These are phyloP conservation scores for Phialophora tarda DNA, from an alignment of 2,329 filamentous ascomycete species.

Conservation along the genomic window DNA sequence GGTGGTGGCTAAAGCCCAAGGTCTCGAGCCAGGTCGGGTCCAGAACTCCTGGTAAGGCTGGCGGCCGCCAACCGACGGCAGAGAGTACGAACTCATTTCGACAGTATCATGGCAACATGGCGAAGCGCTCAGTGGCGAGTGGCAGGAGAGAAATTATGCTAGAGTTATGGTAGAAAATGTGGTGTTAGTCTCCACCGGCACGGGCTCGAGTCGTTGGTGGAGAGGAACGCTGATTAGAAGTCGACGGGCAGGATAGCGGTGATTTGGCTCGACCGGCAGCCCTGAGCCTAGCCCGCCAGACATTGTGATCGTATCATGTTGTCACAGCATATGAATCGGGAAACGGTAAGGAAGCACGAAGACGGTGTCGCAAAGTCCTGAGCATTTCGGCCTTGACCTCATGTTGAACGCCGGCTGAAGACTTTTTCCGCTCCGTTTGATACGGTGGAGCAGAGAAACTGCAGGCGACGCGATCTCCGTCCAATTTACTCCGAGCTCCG, in stretches of 20 bases:
- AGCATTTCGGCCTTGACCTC: neutral
- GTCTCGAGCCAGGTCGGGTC: constrained; percentile 7
- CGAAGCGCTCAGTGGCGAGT: neutral
- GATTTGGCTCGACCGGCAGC: neutral
- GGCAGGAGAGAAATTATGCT: neutral
- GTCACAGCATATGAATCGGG: neutral
- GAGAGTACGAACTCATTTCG: constrained; percentile 9
- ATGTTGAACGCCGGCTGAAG: neutral
- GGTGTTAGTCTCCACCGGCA: constrained; percentile 6
- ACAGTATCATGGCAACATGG: neutral
- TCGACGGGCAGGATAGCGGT: neutral
- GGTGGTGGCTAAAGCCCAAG: constrained; percentile 19
- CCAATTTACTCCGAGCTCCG: no score
- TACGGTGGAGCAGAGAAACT: neutral
- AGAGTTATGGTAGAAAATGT: constrained; percentile 2
- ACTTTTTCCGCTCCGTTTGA: neutral
- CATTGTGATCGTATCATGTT: neutral
- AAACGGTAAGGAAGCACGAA: neutral
- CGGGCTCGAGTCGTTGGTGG: constrained; percentile 16
- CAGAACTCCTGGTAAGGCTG: constrained; percentile 8
- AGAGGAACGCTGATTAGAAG: constrained; percentile 9
- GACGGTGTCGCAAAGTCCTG: neutral
- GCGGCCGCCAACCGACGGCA: constrained; percentile 1
- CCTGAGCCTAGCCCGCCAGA: neutral
- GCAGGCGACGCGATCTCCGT: neutral